A percentile compares a stretch with the other conserved stretches of the same genome.
Conservation (phyloP, 257 asterid species). For the Plantago ovata region DNA sequence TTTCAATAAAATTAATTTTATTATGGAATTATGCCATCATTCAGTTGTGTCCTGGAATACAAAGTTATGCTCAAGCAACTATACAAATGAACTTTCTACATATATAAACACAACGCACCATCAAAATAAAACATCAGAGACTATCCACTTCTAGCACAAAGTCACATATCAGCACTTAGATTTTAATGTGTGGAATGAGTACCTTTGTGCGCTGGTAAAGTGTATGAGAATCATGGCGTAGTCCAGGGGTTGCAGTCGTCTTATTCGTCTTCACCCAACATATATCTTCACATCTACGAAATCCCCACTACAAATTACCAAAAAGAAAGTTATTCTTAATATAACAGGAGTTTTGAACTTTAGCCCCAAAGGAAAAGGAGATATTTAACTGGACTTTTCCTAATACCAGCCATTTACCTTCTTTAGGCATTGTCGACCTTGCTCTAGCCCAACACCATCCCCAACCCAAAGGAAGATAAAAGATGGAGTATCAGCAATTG, state of each 20-base stretch:
- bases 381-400: not conserved
- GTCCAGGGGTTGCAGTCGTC: conserved; percentile 86
- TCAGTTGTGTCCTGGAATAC: too few species aligned
- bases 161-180: too few species aligned
- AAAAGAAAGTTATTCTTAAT: not conserved
- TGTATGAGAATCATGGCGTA: conserved; percentile 98
- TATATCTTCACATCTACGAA: conserved; percentile 99
- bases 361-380: conserved; percentile 9
- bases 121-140: not conserved
- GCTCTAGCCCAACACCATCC: conserved; percentile 98
- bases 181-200: not conserved
- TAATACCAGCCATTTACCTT: conserved; percentile 48
- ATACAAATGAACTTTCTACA: conserved; percentile 1
- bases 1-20: too few species aligned
- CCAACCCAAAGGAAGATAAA: conserved; percentile 99
- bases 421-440: conserved; percentile 96
- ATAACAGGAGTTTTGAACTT: conserved; percentile 6
- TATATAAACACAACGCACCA: conserved; percentile 11
- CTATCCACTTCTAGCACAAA: not conserved
- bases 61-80: not conserved
- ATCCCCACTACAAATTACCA: conserved; percentile 84
- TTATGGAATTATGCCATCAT: too few species aligned
- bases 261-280: conserved; percentile 99
- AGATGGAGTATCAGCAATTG: conserved; percentile 98
- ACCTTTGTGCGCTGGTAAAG: conserved; percentile 96